Evolutionary conservation across 768 basidiomycete genomes (phyloP), one percentile per base, ranked within the genome.

Genomic region (Lentinula edodes): DNA sequence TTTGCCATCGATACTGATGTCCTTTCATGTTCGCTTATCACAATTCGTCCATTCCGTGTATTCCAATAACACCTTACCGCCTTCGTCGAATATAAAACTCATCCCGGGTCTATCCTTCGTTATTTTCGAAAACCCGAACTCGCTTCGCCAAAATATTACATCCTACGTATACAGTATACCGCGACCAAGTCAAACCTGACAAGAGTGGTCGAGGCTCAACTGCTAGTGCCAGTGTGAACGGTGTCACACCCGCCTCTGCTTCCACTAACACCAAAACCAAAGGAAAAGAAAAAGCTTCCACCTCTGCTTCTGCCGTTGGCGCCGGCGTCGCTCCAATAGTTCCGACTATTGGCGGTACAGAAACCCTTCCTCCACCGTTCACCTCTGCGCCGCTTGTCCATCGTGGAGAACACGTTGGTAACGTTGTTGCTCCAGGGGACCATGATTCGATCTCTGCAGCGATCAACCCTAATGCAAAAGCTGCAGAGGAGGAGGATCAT

Each of bases 101-200:
- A 23, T 23, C 23, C 23, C 23, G 23, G 2, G 23, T 23, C 23
- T 2, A 23, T 23, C 23, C 23, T 23, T 23, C 2, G 23, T 23
- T 23, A 23, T 28, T 4, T 28, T 28, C 28, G 28, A 28, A 28
- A 28, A 28, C 28, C 28, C 28, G 28, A 28, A 28, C 28, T 28
- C 28, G 23, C 23, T 23, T 23, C 23, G 23, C 23, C 23, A 23
- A 23, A 23, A 28, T 28, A 2, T 28, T 1, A 38, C 15, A 13
- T 34, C 12, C 38, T 8, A 34, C 54, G 5, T 55, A 2, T 2
- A 15, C 66, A 91, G 90, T 83, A 20, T 90, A 87, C 64, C 86
- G 88, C 61, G 85, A 88, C 43, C 73, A 78, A 18, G 70, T 80
- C 2, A 91, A 89, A 68, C 78, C 77, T 5, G 85, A 85, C 71